Percentiles rank a stretch among this genome's conserved stretches.
phyloP scores from a whole-genome alignment of 352 stramenopile species.

The Phytopythium boreale region DNA sequence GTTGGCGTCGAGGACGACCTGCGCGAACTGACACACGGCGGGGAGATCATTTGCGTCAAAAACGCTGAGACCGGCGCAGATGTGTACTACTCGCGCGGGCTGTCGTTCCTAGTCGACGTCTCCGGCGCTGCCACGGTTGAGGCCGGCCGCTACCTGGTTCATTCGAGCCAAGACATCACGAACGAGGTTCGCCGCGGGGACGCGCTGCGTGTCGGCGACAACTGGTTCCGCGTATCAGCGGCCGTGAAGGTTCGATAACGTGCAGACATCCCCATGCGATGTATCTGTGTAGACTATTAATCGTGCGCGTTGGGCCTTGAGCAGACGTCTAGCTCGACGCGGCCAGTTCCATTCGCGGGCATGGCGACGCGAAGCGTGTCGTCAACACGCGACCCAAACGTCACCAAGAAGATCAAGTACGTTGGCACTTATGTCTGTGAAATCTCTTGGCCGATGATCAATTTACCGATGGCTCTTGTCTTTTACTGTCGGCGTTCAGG shows the following conservation, averaged over 20 bases:
- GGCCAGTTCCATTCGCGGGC: slow-evolving; percentile 60
- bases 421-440: neutral
- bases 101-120: slow-evolving; percentile 69
- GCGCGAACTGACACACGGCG: slow-evolving; percentile 62
- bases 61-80: slow-evolving; percentile 74
- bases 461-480: neutral
- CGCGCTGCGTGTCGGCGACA: slow-evolving; percentile 67
- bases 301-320: neutral
- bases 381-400: slow-evolving; percentile 72
- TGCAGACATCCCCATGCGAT: neutral
- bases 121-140: slow-evolving; percentile 72
- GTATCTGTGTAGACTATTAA: neutral
- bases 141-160: slow-evolving; percentile 60
- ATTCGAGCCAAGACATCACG: slow-evolving; percentile 65
- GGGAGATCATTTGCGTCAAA: slow-evolving; percentile 85
- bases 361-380: slow-evolving; percentile 77
- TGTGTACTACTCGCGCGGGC: slow-evolving; percentile 73
- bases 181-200: slow-evolving; percentile 72
- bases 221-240: slow-evolving; percentile 80
- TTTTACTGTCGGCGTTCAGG: slow-evolving; percentile 11
- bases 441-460: too few relatives aligned
- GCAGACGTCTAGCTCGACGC: slow-evolving; percentile 60
- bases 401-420: slow-evolving; percentile 80
- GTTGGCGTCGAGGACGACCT: slow-evolving; percentile 75
- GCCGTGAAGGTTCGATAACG: slow-evolving; percentile 50